These are phyloP conservation scores for Macrolepiota fuliginosa DNA, from an alignment of 768 basidiomycete genomes.

Conservation along the genomic window DNA sequence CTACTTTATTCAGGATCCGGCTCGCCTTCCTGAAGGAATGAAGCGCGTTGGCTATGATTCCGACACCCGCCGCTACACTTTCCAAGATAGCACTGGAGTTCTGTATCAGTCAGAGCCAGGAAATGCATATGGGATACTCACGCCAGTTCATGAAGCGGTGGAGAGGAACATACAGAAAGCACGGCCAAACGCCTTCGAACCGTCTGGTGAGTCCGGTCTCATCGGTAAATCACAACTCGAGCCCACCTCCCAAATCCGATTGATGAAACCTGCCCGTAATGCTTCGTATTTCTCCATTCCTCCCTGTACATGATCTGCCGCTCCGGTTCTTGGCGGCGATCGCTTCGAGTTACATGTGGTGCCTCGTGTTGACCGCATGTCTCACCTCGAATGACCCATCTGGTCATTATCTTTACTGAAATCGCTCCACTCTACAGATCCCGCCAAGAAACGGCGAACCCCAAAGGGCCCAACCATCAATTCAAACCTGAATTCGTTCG, in stretches of 20 bases:
- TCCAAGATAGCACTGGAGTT: constrained; percentile 41
- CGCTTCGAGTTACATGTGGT: not conserved
- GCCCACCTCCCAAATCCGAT: not conserved
- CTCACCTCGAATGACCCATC: not conserved
- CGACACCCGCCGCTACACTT: constrained; percentile 49
- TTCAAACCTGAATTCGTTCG: not conserved
- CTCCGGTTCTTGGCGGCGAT: not conserved
- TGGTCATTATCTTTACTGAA: not conserved
- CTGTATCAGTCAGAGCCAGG: constrained; percentile 45
- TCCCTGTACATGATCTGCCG: not conserved
- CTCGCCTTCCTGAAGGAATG: constrained; percentile 47
- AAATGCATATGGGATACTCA: constrained; percentile 42
- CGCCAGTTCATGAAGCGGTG: constrained; percentile 23
- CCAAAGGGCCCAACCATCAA: not conserved
- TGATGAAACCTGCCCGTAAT: not conserved
- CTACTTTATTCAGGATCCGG: constrained; percentile 35
- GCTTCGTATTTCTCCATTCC: not conserved
- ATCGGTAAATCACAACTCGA: not conserved
- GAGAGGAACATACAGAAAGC: constrained; percentile 3
- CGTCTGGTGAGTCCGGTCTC: not conserved
- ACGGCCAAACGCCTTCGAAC: constrained; percentile 1
- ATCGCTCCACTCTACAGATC: not conserved
- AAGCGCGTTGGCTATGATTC: constrained; percentile 52
- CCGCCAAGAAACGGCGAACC: not conserved
- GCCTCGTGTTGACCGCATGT: not conserved